A percentile compares a stretch with the other conserved stretches of the same genome.
These are phyloP conservation scores for Stemphylium vesicarium DNA, from an alignment of 2,329 filamentous ascomycete species.

Conservation along the genomic window DNA sequence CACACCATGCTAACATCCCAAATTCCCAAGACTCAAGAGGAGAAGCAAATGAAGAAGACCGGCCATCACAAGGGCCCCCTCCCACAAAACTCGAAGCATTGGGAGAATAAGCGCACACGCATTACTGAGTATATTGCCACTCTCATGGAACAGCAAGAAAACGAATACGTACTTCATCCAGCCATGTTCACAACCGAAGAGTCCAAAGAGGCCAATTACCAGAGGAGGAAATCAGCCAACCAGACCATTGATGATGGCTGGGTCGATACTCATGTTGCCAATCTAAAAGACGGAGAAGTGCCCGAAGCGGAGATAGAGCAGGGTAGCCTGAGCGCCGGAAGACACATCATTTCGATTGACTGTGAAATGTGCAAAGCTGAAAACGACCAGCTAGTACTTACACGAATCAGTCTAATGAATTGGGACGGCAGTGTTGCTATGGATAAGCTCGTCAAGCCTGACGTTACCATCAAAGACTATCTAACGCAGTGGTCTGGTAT, in stretches of 20 bases:
- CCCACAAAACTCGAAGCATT: slow-evolving; percentile 68
- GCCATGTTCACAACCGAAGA: slow-evolving; percentile 67
- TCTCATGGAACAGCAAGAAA: slow-evolving; percentile 76
- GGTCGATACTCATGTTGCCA: slow-evolving; percentile 77
- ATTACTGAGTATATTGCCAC: slow-evolving; percentile 80
- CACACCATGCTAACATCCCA: slow-evolving; percentile 82
- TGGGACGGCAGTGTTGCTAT: slow-evolving; percentile 85
- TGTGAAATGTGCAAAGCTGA: slow-evolving; percentile 98
- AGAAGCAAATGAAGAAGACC: slow-evolving; percentile 62
- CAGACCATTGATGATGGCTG: slow-evolving; percentile 70
- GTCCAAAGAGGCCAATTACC: slow-evolving; percentile 61
- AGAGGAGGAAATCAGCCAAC: slow-evolving; percentile 58
- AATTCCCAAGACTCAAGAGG: slow-evolving; percentile 71
- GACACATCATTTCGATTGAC: slow-evolving; percentile 81
- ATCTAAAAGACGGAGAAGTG: slow-evolving; percentile 69
- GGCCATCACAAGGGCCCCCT: slow-evolving; percentile 56
- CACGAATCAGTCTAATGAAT: slow-evolving; percentile 82
- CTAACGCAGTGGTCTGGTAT: slow-evolving; percentile 90
- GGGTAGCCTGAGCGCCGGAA: slow-evolving; percentile 83
- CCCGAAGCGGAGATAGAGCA: slow-evolving; percentile 74
- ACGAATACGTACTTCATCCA: slow-evolving; percentile 85
- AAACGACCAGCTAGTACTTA: slow-evolving; percentile 79
- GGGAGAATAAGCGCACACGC: slow-evolving; percentile 77
- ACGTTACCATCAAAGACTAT: slow-evolving; percentile 88
- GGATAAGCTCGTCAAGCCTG: slow-evolving; percentile 91